These are phyloP conservation scores for Extremus antarcticus DNA, from an alignment of 495 filamentous ascomycete species.

Conservation along the genomic window DNA sequence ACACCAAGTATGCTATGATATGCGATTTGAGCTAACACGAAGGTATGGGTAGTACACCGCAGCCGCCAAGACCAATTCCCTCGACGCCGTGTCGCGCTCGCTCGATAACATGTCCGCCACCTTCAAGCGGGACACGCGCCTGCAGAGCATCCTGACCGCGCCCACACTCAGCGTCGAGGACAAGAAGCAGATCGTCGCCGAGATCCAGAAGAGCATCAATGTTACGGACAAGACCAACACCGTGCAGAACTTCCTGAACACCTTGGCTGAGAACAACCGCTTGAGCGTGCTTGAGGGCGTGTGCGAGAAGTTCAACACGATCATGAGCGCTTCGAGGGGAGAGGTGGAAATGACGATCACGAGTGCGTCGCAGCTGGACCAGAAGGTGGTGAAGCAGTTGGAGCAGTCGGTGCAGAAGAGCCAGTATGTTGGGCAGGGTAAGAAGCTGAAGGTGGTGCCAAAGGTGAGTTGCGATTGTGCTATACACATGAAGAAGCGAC, in stretches of 20 bases:
- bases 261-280: conserved; percentile 92
- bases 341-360: conserved; percentile 89
- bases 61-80: conserved; percentile 69
- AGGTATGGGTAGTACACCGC: conserved; percentile 68
- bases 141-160: conserved; percentile 59
- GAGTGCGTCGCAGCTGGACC: conserved; percentile 81
- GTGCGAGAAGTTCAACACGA: conserved; percentile 70
- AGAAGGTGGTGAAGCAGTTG: conserved; percentile 70
- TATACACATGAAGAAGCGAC: not conserved
- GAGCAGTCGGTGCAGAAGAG: conserved; percentile 86
- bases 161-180: conserved; percentile 67
- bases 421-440: conserved; percentile 73
- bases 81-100: conserved; percentile 71
- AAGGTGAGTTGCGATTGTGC: conserved; percentile 45
- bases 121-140: conserved; percentile 71
- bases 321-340: conserved; percentile 81
- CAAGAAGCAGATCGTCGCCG: conserved; percentile 71
- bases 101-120: conserved; percentile 57
- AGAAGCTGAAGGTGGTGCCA: conserved; percentile 94
- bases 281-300: conserved; percentile 70
- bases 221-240: conserved; percentile 61
- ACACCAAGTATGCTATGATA: not conserved
- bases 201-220: conserved; percentile 70
- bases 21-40: not conserved
- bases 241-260: conserved; percentile 83